These are phyloP conservation scores for Pholiota microspora DNA, from an alignment of 768 basidiomycete genomes.

Conservation along the genomic window DNA sequence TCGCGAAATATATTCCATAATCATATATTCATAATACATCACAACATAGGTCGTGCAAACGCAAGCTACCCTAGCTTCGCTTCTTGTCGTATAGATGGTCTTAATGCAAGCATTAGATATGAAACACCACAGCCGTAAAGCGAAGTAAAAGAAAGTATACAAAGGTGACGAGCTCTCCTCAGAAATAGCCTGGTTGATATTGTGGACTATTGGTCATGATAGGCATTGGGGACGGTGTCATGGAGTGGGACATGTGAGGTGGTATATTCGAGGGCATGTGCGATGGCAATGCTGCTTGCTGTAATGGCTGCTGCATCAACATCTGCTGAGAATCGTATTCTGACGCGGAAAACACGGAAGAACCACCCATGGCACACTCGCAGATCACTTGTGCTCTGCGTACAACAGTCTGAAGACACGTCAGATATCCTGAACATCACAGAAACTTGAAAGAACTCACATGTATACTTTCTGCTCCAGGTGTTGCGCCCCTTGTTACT, in stretches of 20 bases:
- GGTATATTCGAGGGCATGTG: slow-evolving; percentile 13
- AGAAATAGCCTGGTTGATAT: slow-evolving; percentile 22
- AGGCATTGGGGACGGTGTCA: slow-evolving; percentile 6
- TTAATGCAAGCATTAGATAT: slow-evolving; percentile 17
- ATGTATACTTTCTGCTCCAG: slow-evolving; percentile 51
- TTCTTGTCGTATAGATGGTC: slow-evolving; percentile 63
- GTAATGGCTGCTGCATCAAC: slow-evolving; percentile 10
- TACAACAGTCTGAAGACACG: slow-evolving; percentile 55
- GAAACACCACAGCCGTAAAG: not conserved
- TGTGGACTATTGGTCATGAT: slow-evolving; percentile 10
- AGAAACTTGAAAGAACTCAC: slow-evolving; percentile 21
- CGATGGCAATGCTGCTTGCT: slow-evolving; percentile 10
- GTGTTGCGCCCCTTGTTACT: slow-evolving; percentile 47
- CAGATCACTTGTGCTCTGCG: slow-evolving; percentile 85
- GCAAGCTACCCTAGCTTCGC: slow-evolving; percentile 80
- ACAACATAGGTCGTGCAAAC: slow-evolving; percentile 67
- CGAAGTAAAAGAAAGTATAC: not conserved
- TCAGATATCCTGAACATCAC: slow-evolving; percentile 9
- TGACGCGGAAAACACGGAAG: slow-evolving; percentile 20
- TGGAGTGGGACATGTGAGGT: slow-evolving; percentile 10
- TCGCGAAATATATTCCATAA: slow-evolving; percentile 14
- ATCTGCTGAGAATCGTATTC: slow-evolving; percentile 14
- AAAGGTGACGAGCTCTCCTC: slow-evolving; percentile 6
- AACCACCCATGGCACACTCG: slow-evolving; percentile 66
- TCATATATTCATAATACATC: slow-evolving; percentile 7